phyloP scores from a whole-genome alignment of 2,329 filamentous ascomycete genomes.

The Neonectria magnoliae region DNA sequence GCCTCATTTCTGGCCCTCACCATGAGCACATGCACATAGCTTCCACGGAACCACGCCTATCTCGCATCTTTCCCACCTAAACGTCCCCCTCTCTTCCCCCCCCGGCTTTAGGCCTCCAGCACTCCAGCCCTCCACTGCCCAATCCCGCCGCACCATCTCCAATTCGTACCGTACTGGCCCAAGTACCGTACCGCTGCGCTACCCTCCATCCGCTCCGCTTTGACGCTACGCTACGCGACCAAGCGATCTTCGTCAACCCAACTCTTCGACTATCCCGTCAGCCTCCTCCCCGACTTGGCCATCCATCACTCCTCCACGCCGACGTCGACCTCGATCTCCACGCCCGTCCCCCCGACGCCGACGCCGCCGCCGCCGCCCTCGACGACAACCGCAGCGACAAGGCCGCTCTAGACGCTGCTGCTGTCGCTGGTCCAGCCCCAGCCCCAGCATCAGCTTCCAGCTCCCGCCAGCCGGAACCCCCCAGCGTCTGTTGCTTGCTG shows the following conservation, averaged over 20 bases:
- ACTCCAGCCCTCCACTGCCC: constrained; percentile 30
- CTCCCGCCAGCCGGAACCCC: constrained; percentile 25
- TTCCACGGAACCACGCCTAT: constrained; percentile 18
- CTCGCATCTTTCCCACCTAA: constrained; percentile 23
- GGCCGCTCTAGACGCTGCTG: constrained; percentile 16
- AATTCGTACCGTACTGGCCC: constrained; percentile 17
- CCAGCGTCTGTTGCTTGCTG: constrained; percentile 27
- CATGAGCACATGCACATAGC: constrained; percentile 27
- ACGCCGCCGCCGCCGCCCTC: constrained; percentile 26
- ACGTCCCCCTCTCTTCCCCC: not conserved
- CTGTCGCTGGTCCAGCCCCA: constrained; percentile 20
- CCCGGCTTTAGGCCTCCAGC: constrained; percentile 41
- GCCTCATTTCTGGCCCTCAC: constrained; percentile 7
- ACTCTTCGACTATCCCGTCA: constrained; percentile 36
- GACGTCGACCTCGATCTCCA: constrained; percentile 20
- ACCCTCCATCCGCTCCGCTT: constrained; percentile 20
- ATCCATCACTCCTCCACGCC: constrained; percentile 27
- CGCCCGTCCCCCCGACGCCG: constrained; percentile 30
- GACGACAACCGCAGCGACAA: constrained; percentile 17
- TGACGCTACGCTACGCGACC: constrained; percentile 25
- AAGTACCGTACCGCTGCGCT: constrained; percentile 17
- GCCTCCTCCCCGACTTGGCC: constrained; percentile 30
- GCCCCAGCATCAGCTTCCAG: constrained; percentile 29
- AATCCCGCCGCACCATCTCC: constrained; percentile 35
- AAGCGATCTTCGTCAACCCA: constrained; percentile 24